Percentiles rank a stretch among this genome's conserved stretches.
phyloP scores from a whole-genome alignment of 2,329 filamentous ascomycete species.

The Colletotrichum somersetense region DNA sequence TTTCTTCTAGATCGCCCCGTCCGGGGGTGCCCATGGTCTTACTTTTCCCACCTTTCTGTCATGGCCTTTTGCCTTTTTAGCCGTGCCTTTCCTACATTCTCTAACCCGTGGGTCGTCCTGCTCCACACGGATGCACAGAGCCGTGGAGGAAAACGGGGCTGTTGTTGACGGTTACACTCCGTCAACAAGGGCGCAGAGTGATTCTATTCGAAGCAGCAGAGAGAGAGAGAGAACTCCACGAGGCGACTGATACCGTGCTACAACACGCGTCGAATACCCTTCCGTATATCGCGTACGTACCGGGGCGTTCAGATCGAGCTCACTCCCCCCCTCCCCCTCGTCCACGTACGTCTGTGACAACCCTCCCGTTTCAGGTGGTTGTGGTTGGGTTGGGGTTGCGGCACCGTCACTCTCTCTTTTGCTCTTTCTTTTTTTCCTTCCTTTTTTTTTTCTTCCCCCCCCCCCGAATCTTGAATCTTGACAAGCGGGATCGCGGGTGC shows the following conservation, averaged over 20 bases:
- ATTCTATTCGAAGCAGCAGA: not conserved
- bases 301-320: not conserved
- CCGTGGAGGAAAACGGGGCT: conserved; percentile 1
- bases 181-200: not conserved
- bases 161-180: conserved; percentile 24
- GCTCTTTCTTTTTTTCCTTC: too few relatives aligned
- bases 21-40: not conserved
- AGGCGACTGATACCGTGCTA: conserved; percentile 6
- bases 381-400: conserved; percentile 27
- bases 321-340: conserved; percentile 9
- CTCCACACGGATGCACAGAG: not conserved
- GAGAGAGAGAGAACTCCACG: not conserved
- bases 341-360: conserved; percentile 40
- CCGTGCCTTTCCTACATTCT: not conserved
- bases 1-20: not conserved
- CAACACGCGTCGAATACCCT: not conserved
- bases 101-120: not conserved
- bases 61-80: not conserved
- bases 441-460: too few relatives aligned
- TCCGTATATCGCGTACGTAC: not conserved
- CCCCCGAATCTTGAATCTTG: conserved; percentile 24
- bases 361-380: conserved; percentile 42
- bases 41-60: not conserved
- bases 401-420: conserved; percentile 4
- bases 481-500: conserved; percentile 37